Percentiles rank a stretch among this genome's conserved stretches.
Conservation (phyloP, 2,329 filamentous ascomycete species). For the Alternaria panax region DNA sequence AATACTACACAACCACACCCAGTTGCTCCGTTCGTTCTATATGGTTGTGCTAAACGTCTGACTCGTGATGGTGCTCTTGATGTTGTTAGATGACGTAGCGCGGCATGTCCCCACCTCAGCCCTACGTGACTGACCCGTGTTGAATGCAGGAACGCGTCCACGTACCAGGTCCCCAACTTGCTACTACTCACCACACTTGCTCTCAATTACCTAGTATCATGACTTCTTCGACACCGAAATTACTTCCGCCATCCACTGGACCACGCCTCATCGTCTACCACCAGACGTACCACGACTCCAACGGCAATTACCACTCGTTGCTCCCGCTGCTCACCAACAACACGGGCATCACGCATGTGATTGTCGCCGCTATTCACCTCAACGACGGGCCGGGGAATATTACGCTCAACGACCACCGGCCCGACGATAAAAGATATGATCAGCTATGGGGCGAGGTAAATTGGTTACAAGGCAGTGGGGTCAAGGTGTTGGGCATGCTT, state of each 20-base stretch:
- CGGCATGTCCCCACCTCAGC: constrained; percentile 40
- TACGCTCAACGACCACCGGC: constrained; percentile 81
- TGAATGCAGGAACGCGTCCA: constrained; percentile 19
- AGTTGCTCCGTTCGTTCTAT: constrained; percentile 1
- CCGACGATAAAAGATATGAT: constrained; percentile 70
- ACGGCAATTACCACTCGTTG: constrained; percentile 65
- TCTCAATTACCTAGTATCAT: constrained; percentile 23
- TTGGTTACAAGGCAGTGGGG: constrained; percentile 73
- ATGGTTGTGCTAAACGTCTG: not conserved
- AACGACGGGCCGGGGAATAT: constrained; percentile 72
- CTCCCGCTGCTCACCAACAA: constrained; percentile 66
- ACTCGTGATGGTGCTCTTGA: constrained; percentile 2
- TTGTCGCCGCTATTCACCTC: constrained; percentile 85
- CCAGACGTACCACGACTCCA: constrained; percentile 67
- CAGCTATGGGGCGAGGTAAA: constrained; percentile 81
- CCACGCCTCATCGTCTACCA: constrained; percentile 65
- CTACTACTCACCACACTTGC: not conserved
- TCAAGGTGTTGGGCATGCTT: constrained; percentile 86
- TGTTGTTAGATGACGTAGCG: constrained; percentile 35
- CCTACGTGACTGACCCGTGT: constrained; percentile 22
- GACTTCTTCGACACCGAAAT: constrained; percentile 38
- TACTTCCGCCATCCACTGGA: constrained; percentile 47
- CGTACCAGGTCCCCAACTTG: constrained; percentile 9
- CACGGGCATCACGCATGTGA: constrained; percentile 78
- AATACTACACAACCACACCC: not conserved